Base-by-base conservation (phyloP, 2,329 filamentous ascomycete genomes). In the Pseudonectria foliicola region DNA sequence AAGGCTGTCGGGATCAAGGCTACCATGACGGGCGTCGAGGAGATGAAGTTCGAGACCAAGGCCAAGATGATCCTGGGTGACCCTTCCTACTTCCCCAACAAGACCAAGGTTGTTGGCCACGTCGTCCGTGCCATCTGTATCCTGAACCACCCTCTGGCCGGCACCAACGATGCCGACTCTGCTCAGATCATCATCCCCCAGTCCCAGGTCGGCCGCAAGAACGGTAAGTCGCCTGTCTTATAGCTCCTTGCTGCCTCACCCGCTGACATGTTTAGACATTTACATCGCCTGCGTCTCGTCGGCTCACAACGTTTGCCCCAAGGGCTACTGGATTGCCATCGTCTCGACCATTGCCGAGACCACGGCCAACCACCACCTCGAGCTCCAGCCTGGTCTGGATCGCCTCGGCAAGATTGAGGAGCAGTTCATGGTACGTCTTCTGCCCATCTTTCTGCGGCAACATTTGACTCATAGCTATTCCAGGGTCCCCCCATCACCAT, bases 301-400 rank as follows among this genome's bases (percentile, higher is more conserved):
- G 26, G 86, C 89, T 25, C 93, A 98, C 71, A 96, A 94, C 55
- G 93, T 98, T 52, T 96, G 90, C 70, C 92, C 93, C 54, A 94
- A 95, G 76, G 90, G 90, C 42, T 96, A 95, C 77, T 98, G 93
- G 73, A 87, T 98, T 52, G 92, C 92, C 53, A 98, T 96, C 42
- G 90, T 98, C 47, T 95, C 88, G 31, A 98, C 92, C 40, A 95
- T 98, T 57, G 87, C 92, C 45, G 93, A 98, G 72, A 82, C 80
- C 29, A 70, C 80, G 42, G 81, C 85, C 46, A 96, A 98, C 75
- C 89, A 95, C 67, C 92, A 98, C 65, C 72, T 95, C 38, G 92
- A 98, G 70, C 80, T 98, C 28, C 80, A 92, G 65, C 80, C 89
- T 21, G 92, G 90, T 56, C 80, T 96, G 48, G 88, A 95, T 56